phyloP scores from a whole-genome alignment of 805 yeast genomes.

The Wickerhamiella allomyrinae region DNA sequence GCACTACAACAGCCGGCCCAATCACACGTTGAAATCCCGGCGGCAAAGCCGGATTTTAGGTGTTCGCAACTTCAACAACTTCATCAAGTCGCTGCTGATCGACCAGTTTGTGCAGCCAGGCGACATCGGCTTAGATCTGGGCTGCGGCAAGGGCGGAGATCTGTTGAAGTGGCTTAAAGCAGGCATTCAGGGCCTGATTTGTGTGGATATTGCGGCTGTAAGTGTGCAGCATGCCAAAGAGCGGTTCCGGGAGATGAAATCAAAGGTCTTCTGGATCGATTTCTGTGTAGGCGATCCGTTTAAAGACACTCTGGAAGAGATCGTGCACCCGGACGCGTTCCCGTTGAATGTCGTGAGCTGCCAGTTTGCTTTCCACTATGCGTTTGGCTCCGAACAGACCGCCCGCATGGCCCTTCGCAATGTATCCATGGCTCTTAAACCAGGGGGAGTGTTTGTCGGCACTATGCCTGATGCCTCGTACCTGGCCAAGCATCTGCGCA shows the following conservation, averaged over 20 bases:
- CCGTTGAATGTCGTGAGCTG: slow-evolving; percentile 82
- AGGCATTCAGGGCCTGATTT: slow-evolving; percentile 61
- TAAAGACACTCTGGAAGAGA: slow-evolving; percentile 49
- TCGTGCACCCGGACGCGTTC: slow-evolving; percentile 57
- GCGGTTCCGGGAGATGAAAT: slow-evolving; percentile 46
- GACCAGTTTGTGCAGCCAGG: slow-evolving; percentile 46
- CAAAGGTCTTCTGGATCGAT: slow-evolving; percentile 52
- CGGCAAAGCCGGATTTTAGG: slow-evolving; percentile 71
- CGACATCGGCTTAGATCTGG: slow-evolving; percentile 62
- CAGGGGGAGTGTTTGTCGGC: slow-evolving; percentile 84
- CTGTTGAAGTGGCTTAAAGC: slow-evolving; percentile 75
- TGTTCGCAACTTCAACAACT: slow-evolving; percentile 79
- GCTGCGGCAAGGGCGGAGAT: slow-evolving; percentile 99
- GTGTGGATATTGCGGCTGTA: slow-evolving; percentile 82
- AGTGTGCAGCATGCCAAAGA: slow-evolving; percentile 73
- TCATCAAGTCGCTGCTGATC: slow-evolving; percentile 74
- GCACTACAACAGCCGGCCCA: slow-evolving; percentile 78
- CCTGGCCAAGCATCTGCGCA: slow-evolving; percentile 40
- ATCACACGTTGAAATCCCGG: slow-evolving; percentile 45
- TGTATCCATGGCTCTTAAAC: slow-evolving; percentile 55
- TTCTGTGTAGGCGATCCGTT: slow-evolving; percentile 91
- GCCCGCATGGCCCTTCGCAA: slow-evolving; percentile 61
- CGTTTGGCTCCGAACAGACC: slow-evolving; percentile 73
- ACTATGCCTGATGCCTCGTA: slow-evolving; percentile 80
- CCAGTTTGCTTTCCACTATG: slow-evolving; percentile 91